phyloP scores from a whole-genome alignment of 148 eudicot genomes.

The Persicaria tinctoria region DNA sequence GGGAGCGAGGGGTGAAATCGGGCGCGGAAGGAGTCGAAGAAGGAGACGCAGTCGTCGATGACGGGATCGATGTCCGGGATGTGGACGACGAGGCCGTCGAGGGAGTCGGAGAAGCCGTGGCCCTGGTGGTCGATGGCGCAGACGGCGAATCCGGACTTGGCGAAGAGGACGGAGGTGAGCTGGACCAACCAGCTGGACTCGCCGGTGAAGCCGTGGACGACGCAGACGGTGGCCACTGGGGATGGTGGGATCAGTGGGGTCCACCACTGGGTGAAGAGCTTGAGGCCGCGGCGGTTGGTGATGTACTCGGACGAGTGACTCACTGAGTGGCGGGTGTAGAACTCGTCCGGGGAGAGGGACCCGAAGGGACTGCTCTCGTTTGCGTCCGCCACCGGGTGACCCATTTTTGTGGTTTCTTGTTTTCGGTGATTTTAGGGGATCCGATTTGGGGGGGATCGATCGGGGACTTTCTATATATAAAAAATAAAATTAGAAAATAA shows the following conservation, averaged over 20 bases:
- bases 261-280: constrained; percentile 92
- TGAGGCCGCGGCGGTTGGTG: constrained; percentile 60
- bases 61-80: constrained; percentile 79
- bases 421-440: neutral
- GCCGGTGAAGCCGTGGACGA: constrained; percentile 94
- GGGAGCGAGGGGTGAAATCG: constrained; percentile 35
- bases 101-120: constrained; percentile 73
- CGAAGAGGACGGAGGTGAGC: constrained; percentile 61
- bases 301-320: constrained; percentile 64
- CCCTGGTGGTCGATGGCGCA: constrained; percentile 93
- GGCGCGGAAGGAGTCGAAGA: constrained; percentile 52
- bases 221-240: constrained; percentile 32
- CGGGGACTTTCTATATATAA: too few relatives aligned
- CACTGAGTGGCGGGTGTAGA: constrained; percentile 73
- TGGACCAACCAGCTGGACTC: constrained; percentile 86
- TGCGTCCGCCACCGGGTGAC: constrained; percentile 74
- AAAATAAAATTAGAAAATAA: too few relatives aligned
- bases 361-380: constrained; percentile 73
- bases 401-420: constrained; percentile 26
- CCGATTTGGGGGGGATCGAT: neutral
- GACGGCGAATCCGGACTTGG: constrained; percentile 66
- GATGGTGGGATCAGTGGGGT: constrained; percentile 37
- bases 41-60: constrained; percentile 88
- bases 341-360: constrained; percentile 44
- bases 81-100: constrained; percentile 57